phyloP scores from a whole-genome alignment of 345 rosid species.

The Lepidium aucheri region DNA sequence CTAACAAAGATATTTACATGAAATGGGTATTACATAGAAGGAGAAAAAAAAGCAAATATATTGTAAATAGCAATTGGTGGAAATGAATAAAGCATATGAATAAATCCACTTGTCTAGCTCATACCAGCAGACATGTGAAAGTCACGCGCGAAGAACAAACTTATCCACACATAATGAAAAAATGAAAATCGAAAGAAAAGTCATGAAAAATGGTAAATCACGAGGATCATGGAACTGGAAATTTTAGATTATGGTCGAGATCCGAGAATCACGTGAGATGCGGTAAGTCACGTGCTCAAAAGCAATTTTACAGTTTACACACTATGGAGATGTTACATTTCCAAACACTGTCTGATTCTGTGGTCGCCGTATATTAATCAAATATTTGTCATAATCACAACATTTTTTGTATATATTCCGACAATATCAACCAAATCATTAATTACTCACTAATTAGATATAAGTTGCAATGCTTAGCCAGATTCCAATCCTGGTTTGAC shows the following conservation, averaged over 20 bases:
- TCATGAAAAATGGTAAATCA: not conserved
- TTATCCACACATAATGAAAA: not conserved
- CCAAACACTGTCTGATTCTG: constrained; percentile 17
- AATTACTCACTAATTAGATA: not conserved
- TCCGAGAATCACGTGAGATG: constrained; percentile 17
- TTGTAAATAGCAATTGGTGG: not conserved
- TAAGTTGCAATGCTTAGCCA: not conserved
- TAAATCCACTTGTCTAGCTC: constrained; percentile 5
- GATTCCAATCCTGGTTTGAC: not conserved
- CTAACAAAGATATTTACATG: not conserved
- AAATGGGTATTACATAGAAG: not conserved
- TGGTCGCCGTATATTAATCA: not conserved
- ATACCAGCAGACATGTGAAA: not conserved
- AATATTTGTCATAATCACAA: constrained; percentile 6
- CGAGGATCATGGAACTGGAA: constrained; percentile 12
- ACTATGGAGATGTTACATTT: not conserved
- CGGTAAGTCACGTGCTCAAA: constrained; percentile 17
- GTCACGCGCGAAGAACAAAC: constrained; percentile 12
- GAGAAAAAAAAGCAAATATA: not conserved
- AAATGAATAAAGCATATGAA: not conserved
- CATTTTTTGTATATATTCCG: not conserved
- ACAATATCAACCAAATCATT: not conserved
- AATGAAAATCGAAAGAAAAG: not conserved
- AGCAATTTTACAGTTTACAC: constrained; percentile 3
- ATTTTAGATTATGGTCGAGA: constrained; percentile 3